Evolutionary conservation across 345 rosid species (phyloP).

Genomic region (Melaleuca quinquenervia): DNA sequence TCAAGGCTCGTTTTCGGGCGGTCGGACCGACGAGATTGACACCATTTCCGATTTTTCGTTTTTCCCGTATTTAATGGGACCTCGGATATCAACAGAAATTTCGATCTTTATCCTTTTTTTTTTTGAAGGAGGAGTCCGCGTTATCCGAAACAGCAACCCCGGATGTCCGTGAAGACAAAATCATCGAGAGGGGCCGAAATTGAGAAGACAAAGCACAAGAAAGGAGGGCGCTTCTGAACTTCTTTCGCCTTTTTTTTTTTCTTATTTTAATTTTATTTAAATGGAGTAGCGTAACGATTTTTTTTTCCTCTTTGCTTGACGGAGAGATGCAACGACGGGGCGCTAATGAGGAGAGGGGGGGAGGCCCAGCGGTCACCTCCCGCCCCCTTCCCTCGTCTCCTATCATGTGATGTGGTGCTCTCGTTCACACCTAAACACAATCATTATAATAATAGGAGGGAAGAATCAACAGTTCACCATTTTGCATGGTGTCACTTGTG

Average conservation of each 20-base stretch:
- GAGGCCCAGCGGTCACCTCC: neutral
- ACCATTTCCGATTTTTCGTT: fast-evolving
- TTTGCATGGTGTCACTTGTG: neutral
- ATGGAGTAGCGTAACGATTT: neutral
- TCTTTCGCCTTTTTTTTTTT: neutral
- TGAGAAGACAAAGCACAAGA: neutral
- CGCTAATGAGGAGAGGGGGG: neutral
- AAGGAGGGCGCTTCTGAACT: no score
- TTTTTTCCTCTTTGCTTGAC: neutral
- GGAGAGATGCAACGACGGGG: neutral
- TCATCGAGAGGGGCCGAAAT: neutral
- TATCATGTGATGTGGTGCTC: neutral
- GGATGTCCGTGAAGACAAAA: neutral
- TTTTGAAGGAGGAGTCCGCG: fast-evolving
- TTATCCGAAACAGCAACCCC: neutral
- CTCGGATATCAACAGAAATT: neutral
- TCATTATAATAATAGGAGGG: neutral
- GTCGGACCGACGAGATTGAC: fast-evolving
- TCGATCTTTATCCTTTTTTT: fast-evolving
- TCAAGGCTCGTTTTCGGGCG: fast-evolving
- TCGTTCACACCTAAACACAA: neutral
- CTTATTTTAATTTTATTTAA: no score
- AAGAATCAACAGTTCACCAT: neutral
- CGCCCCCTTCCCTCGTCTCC: neutral
- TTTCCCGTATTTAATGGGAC: fast-evolving